Base-by-base conservation (phyloP, 2,329 filamentous ascomycete species). In the Aspergillus hortae region DNA sequence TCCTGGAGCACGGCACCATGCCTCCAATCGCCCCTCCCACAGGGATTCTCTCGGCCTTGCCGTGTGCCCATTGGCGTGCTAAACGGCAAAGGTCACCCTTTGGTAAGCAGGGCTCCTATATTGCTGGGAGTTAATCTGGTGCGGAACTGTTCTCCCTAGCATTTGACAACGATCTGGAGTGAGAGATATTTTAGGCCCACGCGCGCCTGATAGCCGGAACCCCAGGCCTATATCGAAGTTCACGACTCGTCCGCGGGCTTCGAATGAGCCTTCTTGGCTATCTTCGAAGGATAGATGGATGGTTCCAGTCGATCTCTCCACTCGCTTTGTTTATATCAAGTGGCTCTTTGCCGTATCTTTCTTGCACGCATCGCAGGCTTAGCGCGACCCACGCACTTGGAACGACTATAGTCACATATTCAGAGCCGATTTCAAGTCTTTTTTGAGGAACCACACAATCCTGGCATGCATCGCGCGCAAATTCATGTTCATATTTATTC, bases 21-120 rank as follows among this genome's bases (percentile, higher is more conserved):
- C 53, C 54, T 57, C 56, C 62, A 58, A 49, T 55, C 51, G 55
- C 61, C 49, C 61, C 48, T 58, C 50, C 57, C 56, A 61, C 57
- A 56, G 54, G 46, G 51, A 61, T 47, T 55, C 44, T 61, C 54
- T 61, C 54, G 52, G 59, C 45, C 54, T 52, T 44, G 41, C 40
- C 44, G 42, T 47, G 32, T 48, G 46, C 44, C 58, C 48, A 68
- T 67, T 68, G 63, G 61, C 49, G 52, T 46, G 25, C 41, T 50
- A 40, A 23, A 45, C 47, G 46, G 47, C 49, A 32, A 47, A 46
- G 51, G 54, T 49, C 46, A 44, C 56, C 53, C 54, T 50, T 58
- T 60, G 46, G 48, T 47, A 25, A 48, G 25, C 48, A 47, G 48
- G 44, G 27, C 21, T 40, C 4, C 15, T 44, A 43, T 45, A 49